Percentiles rank a stretch among this genome's conserved stretches.
Evolutionary conservation across 2,329 filamentous ascomycete genomes (phyloP).

Genomic region (Penicillium sp.): DNA sequence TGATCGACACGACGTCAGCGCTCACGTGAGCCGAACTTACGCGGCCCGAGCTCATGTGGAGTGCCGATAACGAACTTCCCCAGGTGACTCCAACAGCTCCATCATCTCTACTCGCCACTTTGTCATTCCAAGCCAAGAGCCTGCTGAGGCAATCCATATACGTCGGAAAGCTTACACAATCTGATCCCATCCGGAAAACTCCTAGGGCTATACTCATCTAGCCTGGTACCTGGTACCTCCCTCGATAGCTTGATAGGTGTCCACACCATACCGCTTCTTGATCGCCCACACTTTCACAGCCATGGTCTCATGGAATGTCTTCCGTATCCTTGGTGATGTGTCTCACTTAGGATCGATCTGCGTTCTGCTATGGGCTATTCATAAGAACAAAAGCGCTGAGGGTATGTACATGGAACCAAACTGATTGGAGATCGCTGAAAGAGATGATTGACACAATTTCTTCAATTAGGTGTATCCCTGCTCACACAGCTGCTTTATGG

Average conservation of each 20-base stretch:
- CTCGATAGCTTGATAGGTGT: conserved; percentile 8
- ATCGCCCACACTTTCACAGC: conserved; percentile 2
- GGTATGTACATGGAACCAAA: conserved; percentile 49
- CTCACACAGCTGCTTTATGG: conserved; percentile 87
- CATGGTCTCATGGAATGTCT: conserved; percentile 44
- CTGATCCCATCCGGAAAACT: not conserved
- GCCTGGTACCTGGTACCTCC: not conserved
- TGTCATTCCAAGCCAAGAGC: not conserved
- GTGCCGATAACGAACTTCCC: conserved; percentile 19
- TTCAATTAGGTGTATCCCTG: conserved; percentile 72
- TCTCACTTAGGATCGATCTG: conserved; percentile 85
- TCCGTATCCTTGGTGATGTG: conserved; percentile 80
- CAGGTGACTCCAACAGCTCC: conserved; percentile 8
- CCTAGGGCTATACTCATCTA: not conserved
- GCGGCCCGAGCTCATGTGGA: conserved; percentile 24
- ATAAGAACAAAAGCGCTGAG: conserved; percentile 83
- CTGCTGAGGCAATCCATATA: not conserved
- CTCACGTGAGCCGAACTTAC: conserved; percentile 26
- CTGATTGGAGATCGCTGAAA: conserved; percentile 3
- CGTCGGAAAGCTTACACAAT: not conserved
- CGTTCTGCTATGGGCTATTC: conserved; percentile 88
- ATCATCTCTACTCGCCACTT: not conserved
- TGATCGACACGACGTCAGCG: conserved; percentile 16
- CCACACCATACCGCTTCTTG: conserved; percentile 1
- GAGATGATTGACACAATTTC: conserved; percentile 3